A percentile compares a stretch with the other conserved stretches of the same genome.
Evolutionary conservation across 441 rosid species (phyloP).

Genomic region (Adansonia rubrostipa): DNA sequence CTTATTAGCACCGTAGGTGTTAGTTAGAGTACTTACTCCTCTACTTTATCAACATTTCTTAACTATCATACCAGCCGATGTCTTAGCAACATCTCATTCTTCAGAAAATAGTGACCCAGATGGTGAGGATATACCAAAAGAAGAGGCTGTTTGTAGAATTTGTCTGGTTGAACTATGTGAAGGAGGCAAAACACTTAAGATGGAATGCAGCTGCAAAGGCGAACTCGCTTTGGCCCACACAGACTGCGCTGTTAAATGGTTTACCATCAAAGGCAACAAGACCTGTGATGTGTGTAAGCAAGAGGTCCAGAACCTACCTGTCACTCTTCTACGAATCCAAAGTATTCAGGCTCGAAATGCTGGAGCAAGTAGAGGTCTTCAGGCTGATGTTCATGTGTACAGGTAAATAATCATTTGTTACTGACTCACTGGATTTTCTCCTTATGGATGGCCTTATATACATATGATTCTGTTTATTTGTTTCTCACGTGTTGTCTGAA

Average conservation of each 20-base stretch:
- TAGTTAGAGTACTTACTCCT: background rate
- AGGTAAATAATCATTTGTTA: conserved; percentile 47
- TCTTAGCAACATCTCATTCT: conserved; percentile 42
- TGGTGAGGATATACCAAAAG: conserved; percentile 93
- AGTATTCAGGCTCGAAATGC: conserved; percentile 47
- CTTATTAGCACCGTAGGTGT: background rate
- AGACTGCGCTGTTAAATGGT: conserved; percentile 98
- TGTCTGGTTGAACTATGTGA: conserved; percentile 88
- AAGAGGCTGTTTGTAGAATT: conserved; percentile 97
- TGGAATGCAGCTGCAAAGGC: conserved; percentile 99
- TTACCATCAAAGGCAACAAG: conserved; percentile 95
- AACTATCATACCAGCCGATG: background rate
- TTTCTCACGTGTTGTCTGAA: no score
- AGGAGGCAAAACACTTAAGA: conserved; percentile 92
- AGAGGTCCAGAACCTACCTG: conserved; percentile 91
- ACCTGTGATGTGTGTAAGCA: conserved; percentile 96
- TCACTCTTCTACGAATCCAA: conserved; percentile 82
- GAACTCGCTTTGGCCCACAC: conserved; percentile 96
- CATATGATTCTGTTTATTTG: no score
- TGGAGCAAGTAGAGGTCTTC: conserved; percentile 44
- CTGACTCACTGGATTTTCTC: background rate
- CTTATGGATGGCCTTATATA: background rate
- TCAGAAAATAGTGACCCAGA: conserved; percentile 61
- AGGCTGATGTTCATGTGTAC: conserved; percentile 54
- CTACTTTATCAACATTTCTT: no score